Evolutionary conservation across 225 moss, liverwort and hornwort genomes (phyloP), one percentile per base, ranked within the genome.

Genomic region (Marchantia paleacea): DNA sequence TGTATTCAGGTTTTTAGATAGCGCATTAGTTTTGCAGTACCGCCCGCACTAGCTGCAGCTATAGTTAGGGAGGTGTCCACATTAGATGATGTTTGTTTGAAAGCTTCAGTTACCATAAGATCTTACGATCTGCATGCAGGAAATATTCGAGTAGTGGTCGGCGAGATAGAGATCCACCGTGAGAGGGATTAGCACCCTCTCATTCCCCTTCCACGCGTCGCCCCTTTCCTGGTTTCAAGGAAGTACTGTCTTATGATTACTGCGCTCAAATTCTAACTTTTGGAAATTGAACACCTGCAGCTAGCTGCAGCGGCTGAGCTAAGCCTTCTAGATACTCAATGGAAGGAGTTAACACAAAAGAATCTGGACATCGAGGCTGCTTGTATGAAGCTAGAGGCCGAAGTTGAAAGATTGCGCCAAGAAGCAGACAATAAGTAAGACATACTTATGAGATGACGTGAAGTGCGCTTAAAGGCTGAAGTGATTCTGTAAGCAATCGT

Each of bases 271-370:
- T 58, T 55, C 18, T 52, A 24, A 53, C 14, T 18, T 12, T 54
- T 54, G 39, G 15, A 4, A 8, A 30, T n/a, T 63, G n/a, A 48
- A 77, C 47, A 18, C 29, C 20, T 64, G 64, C 82, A 97, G 95
- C 95, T 93, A 91, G 95, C 97, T 86, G 95, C 95, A 4, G 95
- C 97, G 28, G 91, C 91, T 70, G 97, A 94, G 76, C 83, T 95
- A 85, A 85, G 86, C 65, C 84, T 90, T 52, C 83, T 95, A 78
- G 89, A 85, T 79, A 80, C 87, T 74, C 92, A 92, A 70, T 97
- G 90, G 93, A 95, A 89, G 89, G 95, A 90, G 69, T 78, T 91
- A 8, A 89, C 89, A 70, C 82, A 90, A 72, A 97, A 97, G 86
- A 95, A 93, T 85, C 54, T 92, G 74, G 92, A 90, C 78, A 93